These are phyloP conservation scores for Solanum commersonii DNA, from an alignment of 257 asterid species.

Conservation along the genomic window DNA sequence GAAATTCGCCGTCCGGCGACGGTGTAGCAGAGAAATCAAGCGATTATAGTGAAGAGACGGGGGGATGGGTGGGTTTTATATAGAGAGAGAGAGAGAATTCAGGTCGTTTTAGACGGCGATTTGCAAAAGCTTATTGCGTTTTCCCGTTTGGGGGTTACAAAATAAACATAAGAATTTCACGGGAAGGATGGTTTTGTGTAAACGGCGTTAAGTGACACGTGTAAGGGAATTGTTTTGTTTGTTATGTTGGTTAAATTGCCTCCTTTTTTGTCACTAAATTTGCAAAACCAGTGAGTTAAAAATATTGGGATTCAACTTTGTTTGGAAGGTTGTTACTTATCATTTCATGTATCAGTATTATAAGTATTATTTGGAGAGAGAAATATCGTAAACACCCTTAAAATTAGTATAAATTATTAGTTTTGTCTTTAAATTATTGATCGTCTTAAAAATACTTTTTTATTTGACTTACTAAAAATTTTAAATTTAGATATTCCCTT, in stretches of 20 bases:
- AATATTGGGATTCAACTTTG: background rate
- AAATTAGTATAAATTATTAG: too few relatives aligned
- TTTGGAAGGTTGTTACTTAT: background rate
- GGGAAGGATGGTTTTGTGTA: background rate
- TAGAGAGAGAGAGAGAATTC: background rate
- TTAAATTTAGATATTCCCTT: too few relatives aligned
- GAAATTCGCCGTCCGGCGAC: background rate
- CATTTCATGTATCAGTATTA: background rate
- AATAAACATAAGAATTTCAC: background rate
- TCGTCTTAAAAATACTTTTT: too few relatives aligned
- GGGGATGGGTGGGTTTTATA: slow-evolving; percentile 9
- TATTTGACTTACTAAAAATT: too few relatives aligned
- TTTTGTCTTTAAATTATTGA: too few relatives aligned
- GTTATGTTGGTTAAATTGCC: slow-evolving; percentile 3
- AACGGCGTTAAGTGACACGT: slow-evolving; percentile 26
- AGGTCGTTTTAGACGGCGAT: slow-evolving; percentile 16
- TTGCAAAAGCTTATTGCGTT: slow-evolving; percentile 12
- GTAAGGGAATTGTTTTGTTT: background rate
- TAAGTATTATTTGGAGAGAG: background rate
- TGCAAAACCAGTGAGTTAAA: background rate
- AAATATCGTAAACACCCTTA: too few relatives aligned
- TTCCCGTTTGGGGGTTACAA: slow-evolving; percentile 17
- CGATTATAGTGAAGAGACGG: slow-evolving; percentile 7
- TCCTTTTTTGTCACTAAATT: background rate
- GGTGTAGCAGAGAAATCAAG: slow-evolving; percentile 4